A percentile compares a stretch with the other conserved stretches of the same genome.
These are phyloP conservation scores for Globisporangium sylvaticum DNA, from an alignment of 352 stramenopile species.

Conservation along the genomic window DNA sequence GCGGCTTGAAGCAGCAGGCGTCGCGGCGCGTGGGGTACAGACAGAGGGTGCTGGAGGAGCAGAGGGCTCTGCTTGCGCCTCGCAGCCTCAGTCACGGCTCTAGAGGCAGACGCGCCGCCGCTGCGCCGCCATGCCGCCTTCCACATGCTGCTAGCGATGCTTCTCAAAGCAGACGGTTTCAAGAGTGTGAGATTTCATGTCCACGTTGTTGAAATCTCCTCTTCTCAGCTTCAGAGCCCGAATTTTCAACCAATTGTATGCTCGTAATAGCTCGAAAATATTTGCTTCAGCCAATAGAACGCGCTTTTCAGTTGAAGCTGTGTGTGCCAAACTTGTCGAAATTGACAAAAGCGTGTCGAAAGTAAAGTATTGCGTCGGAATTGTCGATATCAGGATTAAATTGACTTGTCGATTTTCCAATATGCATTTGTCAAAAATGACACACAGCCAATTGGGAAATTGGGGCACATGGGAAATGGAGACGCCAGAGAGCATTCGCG, in stretches of 20 bases:
- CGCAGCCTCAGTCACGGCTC: not conserved
- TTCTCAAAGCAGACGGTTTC: slow-evolving; percentile 7
- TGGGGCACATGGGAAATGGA: slow-evolving; percentile 21
- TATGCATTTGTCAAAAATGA: no score
- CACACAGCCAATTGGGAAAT: not conserved
- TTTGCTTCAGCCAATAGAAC: slow-evolving; percentile 3
- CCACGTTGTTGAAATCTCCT: not conserved
- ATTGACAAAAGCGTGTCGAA: no score
- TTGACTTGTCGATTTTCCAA: no score
- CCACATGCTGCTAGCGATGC: slow-evolving; percentile 9
- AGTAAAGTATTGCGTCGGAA: no score
- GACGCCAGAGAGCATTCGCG: slow-evolving; percentile 49
- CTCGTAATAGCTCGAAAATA: not conserved
- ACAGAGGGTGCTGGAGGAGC: not conserved
- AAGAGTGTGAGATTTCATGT: not conserved
- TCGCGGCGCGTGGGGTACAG: not conserved
- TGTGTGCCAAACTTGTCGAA: not conserved
- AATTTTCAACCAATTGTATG: not conserved
- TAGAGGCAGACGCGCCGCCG: not conserved
- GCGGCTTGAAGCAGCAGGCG: not conserved
- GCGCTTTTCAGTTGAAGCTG: not conserved
- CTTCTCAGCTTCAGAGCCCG: not conserved
- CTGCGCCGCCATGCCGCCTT: slow-evolving; percentile 5
- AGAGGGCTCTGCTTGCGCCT: not conserved
- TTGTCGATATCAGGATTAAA: no score